Evolutionary conservation across 257 asterid genomes (phyloP).

Genomic region (Datura wrightii): DNA sequence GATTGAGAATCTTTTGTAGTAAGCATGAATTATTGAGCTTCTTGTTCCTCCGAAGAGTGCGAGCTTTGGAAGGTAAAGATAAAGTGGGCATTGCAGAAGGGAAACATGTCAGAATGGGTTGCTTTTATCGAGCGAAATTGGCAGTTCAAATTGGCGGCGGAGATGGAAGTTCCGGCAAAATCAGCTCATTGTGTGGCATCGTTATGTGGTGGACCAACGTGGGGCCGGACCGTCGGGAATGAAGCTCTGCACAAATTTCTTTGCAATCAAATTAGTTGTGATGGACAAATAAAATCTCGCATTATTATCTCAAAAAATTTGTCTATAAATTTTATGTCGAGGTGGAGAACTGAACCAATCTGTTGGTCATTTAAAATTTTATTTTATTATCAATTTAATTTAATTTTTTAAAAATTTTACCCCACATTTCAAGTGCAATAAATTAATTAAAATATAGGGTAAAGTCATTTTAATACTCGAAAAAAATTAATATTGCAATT

Average conservation of each 20-base stretch:
- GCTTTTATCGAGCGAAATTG: conserved; percentile 37
- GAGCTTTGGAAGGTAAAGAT: conserved; percentile 29
- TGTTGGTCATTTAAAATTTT: no score
- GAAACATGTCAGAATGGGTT: conserved; percentile 58
- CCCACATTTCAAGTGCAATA: no score
- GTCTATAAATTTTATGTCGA: no score
- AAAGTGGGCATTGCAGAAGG: conserved; percentile 58
- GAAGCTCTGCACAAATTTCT: not conserved
- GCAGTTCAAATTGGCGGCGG: conserved; percentile 45
- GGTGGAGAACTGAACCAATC: no score
- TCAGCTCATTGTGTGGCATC: conserved; percentile 10
- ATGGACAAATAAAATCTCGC: no score
- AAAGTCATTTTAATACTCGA: no score
- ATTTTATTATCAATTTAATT: no score
- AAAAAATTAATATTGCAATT: no score
- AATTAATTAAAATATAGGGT: no score
- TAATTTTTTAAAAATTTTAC: no score
- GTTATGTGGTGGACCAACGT: not conserved
- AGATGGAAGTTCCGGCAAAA: conserved; percentile 43
- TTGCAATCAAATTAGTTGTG: no score
- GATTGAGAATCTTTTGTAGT: conserved; percentile 47
- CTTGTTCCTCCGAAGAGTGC: conserved; percentile 35
- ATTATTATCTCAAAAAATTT: no score
- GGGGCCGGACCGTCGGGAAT: not conserved
- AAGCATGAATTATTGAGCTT: conserved; percentile 49